Evolutionary conservation across 225 moss, liverwort and hornwort species (phyloP).

Genomic region (Sphagnum contortum): DNA sequence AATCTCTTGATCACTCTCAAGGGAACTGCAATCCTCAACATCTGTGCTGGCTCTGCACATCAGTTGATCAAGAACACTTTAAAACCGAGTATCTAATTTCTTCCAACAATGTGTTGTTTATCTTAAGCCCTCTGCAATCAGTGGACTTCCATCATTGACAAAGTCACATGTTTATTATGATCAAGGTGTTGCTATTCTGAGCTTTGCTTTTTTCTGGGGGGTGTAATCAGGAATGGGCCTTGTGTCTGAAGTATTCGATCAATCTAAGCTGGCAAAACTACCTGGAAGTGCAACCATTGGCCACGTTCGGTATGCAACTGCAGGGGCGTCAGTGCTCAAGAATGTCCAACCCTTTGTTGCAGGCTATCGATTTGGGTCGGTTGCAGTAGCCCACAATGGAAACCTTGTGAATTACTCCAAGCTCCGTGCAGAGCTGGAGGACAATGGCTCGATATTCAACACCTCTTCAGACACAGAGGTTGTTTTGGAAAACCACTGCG

Average conservation of each 20-base stretch:
- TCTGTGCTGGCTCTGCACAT: too few relatives aligned
- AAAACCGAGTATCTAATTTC: too few relatives aligned
- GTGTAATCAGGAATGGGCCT: conserved; percentile 58
- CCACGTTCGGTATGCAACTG: conserved; percentile 91
- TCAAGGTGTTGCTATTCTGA: too few relatives aligned
- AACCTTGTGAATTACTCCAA: conserved; percentile 92
- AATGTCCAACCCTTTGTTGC: conserved; percentile 98
- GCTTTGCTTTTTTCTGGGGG: too few relatives aligned
- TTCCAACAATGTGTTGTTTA: too few relatives aligned
- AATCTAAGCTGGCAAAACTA: conserved; percentile 46
- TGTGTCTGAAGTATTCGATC: conserved; percentile 84
- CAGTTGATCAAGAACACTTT: too few relatives aligned
- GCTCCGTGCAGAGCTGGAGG: conserved; percentile 76
- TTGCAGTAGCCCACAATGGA: conserved; percentile 88
- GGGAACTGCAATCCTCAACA: too few relatives aligned
- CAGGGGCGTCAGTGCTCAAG: conserved; percentile 84
- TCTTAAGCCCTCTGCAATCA: too few relatives aligned
- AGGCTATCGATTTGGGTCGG: conserved; percentile 75
- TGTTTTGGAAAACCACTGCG: too few relatives aligned
- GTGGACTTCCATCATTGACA: too few relatives aligned
- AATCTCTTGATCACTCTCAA: too few relatives aligned
- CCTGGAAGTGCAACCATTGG: conserved; percentile 78
- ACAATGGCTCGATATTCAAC: conserved; percentile 88
- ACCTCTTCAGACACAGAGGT: conserved; percentile 93
- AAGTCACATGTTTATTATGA: too few relatives aligned